phyloP scores from a whole-genome alignment of 345 rosid species.

The Conringia planisiliqua region DNA sequence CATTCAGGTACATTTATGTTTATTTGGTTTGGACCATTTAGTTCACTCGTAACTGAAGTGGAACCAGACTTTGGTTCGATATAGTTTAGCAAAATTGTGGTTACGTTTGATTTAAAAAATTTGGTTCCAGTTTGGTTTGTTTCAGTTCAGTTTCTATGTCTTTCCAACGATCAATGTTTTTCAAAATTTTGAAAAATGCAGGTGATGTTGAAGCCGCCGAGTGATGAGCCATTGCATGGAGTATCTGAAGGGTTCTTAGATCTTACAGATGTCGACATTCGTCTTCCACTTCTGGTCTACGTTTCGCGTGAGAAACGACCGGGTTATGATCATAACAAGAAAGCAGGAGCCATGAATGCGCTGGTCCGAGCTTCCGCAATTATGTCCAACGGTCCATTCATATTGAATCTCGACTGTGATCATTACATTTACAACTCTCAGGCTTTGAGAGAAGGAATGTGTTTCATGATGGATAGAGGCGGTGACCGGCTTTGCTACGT shows the following conservation, averaged over 20 bases:
- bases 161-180: conserved; percentile 3
- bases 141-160: neutral
- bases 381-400: conserved; percentile 98
- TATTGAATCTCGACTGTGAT: conserved; percentile 95
- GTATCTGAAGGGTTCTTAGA: conserved; percentile 64
- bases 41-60: neutral
- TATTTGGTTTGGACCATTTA: neutral
- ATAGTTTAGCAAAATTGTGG: neutral
- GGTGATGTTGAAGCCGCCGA: conserved; percentile 99
- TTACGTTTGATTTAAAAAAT: neutral
- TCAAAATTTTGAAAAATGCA: conserved; percentile 33
- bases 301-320: conserved; percentile 99
- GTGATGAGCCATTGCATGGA: conserved; percentile 87
- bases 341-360: conserved; percentile 99
- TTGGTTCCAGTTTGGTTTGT: neutral
- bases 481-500: conserved; percentile 94
- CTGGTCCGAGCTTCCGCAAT: conserved; percentile 97
- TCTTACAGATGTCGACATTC: conserved; percentile 85
- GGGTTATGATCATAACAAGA: conserved; percentile 96
- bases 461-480: conserved; percentile 99
- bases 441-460: conserved; percentile 99
- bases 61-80: neutral
- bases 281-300: conserved; percentile 91
- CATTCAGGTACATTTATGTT: conserved; percentile 62
- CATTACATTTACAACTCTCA: conserved; percentile 95